Evolutionary conservation across 306 rosid species (phyloP).

Genomic region (Citrullus colocynthis): DNA sequence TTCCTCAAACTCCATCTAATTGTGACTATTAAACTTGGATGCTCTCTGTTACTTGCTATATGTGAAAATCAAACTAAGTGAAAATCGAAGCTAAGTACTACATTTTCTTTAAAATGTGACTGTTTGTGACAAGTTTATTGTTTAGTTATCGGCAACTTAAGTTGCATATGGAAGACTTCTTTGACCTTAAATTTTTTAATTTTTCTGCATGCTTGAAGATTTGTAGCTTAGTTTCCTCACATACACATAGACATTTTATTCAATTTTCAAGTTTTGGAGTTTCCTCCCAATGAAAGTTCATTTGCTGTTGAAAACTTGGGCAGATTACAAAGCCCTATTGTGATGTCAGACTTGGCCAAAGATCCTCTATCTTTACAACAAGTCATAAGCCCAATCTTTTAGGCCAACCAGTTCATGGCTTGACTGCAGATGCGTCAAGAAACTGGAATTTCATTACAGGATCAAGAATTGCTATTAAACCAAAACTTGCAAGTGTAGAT

Average conservation of each 20-base stretch:
- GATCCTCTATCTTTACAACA: slow-evolving; percentile 21
- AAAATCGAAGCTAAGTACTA: not conserved
- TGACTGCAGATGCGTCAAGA: slow-evolving; percentile 14
- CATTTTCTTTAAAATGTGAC: not conserved
- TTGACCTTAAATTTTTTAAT: not conserved
- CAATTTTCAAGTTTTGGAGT: not conserved
- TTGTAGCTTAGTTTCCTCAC: not conserved
- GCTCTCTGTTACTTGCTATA: not conserved
- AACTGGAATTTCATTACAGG: slow-evolving; percentile 84
- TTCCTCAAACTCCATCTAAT: not conserved
- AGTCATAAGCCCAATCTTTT: slow-evolving; percentile 28
- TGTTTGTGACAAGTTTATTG: not conserved
- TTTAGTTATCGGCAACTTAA: not conserved
- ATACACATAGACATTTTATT: not conserved
- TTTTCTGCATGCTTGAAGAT: not conserved
- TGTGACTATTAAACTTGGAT: not conserved
- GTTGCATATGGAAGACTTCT: not conserved
- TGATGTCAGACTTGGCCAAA: slow-evolving; percentile 22
- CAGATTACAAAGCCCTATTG: slow-evolving; percentile 24
- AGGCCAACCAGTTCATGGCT: slow-evolving; percentile 14
- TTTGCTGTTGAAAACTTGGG: slow-evolving; percentile 27
- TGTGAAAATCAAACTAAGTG: not conserved
- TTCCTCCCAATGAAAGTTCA: not conserved
- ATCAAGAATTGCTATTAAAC: slow-evolving; percentile 36
- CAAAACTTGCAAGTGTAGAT: slow-evolving; percentile 33